These are phyloP conservation scores for Mycena filopes DNA, from an alignment of 768 basidiomycete genomes.

Conservation along the genomic window DNA sequence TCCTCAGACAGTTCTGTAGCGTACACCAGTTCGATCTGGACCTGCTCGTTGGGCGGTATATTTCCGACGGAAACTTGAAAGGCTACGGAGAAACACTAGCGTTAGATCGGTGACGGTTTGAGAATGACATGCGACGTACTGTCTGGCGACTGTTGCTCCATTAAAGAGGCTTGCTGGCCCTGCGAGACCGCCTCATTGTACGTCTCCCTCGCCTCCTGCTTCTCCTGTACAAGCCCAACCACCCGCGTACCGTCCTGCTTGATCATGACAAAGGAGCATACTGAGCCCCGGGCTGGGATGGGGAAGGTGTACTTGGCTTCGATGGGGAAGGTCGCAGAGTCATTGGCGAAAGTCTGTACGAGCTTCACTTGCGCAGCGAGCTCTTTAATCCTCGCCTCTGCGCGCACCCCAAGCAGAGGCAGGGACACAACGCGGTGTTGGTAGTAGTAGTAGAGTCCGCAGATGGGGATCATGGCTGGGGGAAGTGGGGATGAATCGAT, in stretches of 20 bases:
- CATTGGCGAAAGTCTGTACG: slow-evolving; percentile 27
- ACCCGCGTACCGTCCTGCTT: slow-evolving; percentile 31
- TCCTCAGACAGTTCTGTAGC: slow-evolving; percentile 29
- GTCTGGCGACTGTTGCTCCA: slow-evolving; percentile 30
- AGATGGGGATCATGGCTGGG: background rate
- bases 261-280: slow-evolving; percentile 23
- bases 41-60: slow-evolving; percentile 26
- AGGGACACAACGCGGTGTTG: slow-evolving; percentile 7
- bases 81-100: slow-evolving; percentile 3
- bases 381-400: slow-evolving; percentile 28
- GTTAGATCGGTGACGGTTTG: background rate
- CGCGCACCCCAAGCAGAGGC: slow-evolving; percentile 22
- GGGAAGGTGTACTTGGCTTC: slow-evolving; percentile 31
- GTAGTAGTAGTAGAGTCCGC: slow-evolving; percentile 10
- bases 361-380: slow-evolving; percentile 32
- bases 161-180: slow-evolving; percentile 27
- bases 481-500: no score
- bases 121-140: slow-evolving; percentile 10
- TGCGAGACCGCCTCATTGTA: slow-evolving; percentile 23
- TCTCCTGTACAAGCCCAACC: slow-evolving; percentile 28
- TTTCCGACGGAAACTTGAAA: slow-evolving; percentile 30
- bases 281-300: slow-evolving; percentile 25
- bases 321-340: slow-evolving; percentile 20
- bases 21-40: slow-evolving; percentile 27
- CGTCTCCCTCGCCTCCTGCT: slow-evolving; percentile 27